A percentile compares a stretch with the other conserved stretches of the same genome.
Evolutionary conservation across 257 asterid species (phyloP).

Genomic region (Forsythia suspensa): DNA sequence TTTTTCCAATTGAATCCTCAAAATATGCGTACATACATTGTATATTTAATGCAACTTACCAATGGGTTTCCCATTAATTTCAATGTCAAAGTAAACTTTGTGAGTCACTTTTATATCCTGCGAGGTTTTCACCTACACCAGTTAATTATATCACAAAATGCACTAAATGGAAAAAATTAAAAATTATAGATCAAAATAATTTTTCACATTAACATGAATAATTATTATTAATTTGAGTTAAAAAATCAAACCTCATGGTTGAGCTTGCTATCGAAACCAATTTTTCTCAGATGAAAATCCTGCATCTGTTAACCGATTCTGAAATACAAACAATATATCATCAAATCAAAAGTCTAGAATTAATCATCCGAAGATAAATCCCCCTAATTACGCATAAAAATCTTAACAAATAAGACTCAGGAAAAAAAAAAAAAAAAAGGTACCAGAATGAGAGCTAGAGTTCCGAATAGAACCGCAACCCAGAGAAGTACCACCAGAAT

Average conservation of each 20-base stretch:
- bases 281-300: slow-evolving; percentile 38
- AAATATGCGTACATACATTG: not conserved
- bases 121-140: slow-evolving; percentile 41
- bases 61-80: slow-evolving; percentile 59
- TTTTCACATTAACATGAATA: not conserved
- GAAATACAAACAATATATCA: slow-evolving; percentile 15
- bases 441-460: slow-evolving; percentile 75
- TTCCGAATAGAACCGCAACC: slow-evolving; percentile 67
- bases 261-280: slow-evolving; percentile 30
- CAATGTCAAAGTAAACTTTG: slow-evolving; percentile 79
- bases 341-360: not conserved
- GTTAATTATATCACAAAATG: not conserved
- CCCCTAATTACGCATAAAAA: not conserved
- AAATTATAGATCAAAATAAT: not conserved
- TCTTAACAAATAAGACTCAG: not conserved
- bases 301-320: slow-evolving; percentile 67
- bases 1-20: not conserved
- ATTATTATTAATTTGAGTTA: not conserved
- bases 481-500: slow-evolving; percentile 53
- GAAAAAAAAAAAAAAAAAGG: not conserved
- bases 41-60: slow-evolving; percentile 38
- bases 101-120: slow-evolving; percentile 59
- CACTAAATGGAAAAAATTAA: not conserved
- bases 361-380: not conserved
- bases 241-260: slow-evolving; percentile 38